Conservation (phyloP, 257 asterid species). For the Ligustrum vulgare region DNA sequence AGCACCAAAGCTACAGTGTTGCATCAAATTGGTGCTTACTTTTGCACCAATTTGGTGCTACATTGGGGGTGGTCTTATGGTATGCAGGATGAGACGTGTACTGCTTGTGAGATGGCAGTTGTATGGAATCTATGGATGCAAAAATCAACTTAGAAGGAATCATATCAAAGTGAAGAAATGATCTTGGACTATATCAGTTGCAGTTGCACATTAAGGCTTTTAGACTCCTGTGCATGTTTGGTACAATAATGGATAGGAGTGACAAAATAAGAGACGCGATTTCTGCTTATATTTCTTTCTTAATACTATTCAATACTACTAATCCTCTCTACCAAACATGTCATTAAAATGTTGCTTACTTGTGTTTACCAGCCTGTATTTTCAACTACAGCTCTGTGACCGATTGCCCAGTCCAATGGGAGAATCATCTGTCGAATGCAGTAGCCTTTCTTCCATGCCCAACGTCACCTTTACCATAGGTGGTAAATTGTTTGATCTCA, state of each 20-base stretch:
- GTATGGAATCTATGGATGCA: conserved; percentile 97
- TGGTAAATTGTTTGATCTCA: conserved; percentile 55
- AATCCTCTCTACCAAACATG: neutral
- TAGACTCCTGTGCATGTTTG: neutral
- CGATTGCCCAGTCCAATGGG: conserved; percentile 85
- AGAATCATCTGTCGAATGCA: conserved; percentile 76
- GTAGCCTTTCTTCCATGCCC: conserved; percentile 60
- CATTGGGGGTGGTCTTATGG: no score
- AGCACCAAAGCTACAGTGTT: no score
- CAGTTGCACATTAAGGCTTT: conserved; percentile 14
- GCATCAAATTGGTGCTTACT: no score
- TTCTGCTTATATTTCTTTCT: neutral
- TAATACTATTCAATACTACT: neutral
- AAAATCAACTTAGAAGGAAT: conserved; percentile 55
- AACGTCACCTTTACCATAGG: conserved; percentile 63
- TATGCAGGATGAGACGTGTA: conserved; percentile 52
- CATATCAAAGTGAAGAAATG: conserved; percentile 58
- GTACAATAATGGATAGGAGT: neutral
- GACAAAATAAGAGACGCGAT: neutral
- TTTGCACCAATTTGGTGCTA: no score
- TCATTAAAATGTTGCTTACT: neutral
- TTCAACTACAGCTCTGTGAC: conserved; percentile 62
- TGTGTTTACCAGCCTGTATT: conserved; percentile 5
- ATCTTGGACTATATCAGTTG: conserved; percentile 71
- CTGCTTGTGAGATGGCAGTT: conserved; percentile 83